These are phyloP conservation scores for Hysterium pulicare DNA, from an alignment of 2,329 filamentous ascomycete species.

Conservation along the genomic window DNA sequence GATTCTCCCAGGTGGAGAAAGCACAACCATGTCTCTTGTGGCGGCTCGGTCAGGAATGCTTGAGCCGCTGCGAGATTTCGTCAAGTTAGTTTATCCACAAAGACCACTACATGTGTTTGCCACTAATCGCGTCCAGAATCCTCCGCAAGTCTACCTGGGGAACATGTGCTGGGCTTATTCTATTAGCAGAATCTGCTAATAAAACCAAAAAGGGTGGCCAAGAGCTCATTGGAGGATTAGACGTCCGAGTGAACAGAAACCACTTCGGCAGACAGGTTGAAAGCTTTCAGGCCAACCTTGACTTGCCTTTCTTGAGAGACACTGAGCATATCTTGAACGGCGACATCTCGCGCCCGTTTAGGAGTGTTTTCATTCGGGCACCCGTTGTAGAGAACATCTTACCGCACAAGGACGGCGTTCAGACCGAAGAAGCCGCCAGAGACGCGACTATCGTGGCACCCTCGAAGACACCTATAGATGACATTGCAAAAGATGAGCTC, in stretches of 20 bases:
- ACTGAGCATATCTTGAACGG: slow-evolving; percentile 25
- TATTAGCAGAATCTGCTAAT: slow-evolving; percentile 84
- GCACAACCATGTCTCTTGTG: slow-evolving; percentile 87
- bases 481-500: slow-evolving; percentile 44
- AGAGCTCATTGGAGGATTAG: slow-evolving; percentile 86
- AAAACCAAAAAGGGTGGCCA: slow-evolving; percentile 87
- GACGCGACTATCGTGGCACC: slow-evolving; percentile 58
- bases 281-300: slow-evolving; percentile 75
- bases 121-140: too few species aligned
- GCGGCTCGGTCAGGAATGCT: slow-evolving; percentile 77
- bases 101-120: too few species aligned
- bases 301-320: slow-evolving; percentile 64
- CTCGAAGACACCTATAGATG: slow-evolving; percentile 46
- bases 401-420: slow-evolving; percentile 48
- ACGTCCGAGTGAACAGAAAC: slow-evolving; percentile 87
- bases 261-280: slow-evolving; percentile 93
- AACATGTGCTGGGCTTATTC: slow-evolving; percentile 90
- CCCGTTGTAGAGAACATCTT: slow-evolving; percentile 87
- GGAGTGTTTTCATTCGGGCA: slow-evolving; percentile 88
- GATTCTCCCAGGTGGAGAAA: slow-evolving; percentile 90
- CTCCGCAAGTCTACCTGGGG: slow-evolving; percentile 85
- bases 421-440: slow-evolving; percentile 45
- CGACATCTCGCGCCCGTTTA: slow-evolving; percentile 54
- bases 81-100: slow-evolving; percentile 66
- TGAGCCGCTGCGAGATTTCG: slow-evolving; percentile 81